These are phyloP conservation scores for Hylodesmum podocarpum DNA, from an alignment of 306 rosid genomes.

Conservation along the genomic window DNA sequence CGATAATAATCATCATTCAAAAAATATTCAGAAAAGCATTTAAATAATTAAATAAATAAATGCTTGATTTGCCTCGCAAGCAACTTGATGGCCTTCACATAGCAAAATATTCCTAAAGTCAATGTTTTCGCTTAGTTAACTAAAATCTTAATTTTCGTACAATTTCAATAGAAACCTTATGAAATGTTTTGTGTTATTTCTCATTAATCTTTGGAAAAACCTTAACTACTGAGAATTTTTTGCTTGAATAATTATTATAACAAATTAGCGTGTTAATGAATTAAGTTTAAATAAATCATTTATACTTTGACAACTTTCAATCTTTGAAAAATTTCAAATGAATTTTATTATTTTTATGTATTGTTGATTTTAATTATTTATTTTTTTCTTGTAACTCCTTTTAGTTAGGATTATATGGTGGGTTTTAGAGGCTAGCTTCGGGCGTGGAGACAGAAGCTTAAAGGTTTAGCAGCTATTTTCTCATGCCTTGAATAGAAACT, in stretches of 20 bases:
- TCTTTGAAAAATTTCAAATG: neutral
- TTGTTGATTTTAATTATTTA: neutral
- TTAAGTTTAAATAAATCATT: neutral
- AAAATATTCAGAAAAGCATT: neutral
- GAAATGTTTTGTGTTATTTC: neutral
- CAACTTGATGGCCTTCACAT: constrained; percentile 25
- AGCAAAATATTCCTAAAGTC: constrained; percentile 26
- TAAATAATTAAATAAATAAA: neutral
- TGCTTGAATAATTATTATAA: neutral
- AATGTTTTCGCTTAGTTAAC: constrained; percentile 27
- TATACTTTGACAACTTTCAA: neutral
- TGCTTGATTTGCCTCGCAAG: constrained; percentile 4
- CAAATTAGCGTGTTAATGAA: neutral
- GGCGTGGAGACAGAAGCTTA: neutral
- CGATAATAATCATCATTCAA: neutral
- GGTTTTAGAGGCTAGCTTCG: constrained; percentile 7
- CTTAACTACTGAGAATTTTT: neutral
- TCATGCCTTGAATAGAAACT: constrained; percentile 4
- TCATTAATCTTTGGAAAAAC: neutral
- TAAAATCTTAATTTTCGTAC: neutral
- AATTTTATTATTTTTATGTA: neutral
- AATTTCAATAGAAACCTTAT: neutral
- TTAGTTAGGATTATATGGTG: neutral
- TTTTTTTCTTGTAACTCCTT: neutral
- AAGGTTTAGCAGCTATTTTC: neutral